These are phyloP conservation scores for Circinella umbellata DNA, from an alignment of 371 early-diverging fungal species.

Conservation along the genomic window DNA sequence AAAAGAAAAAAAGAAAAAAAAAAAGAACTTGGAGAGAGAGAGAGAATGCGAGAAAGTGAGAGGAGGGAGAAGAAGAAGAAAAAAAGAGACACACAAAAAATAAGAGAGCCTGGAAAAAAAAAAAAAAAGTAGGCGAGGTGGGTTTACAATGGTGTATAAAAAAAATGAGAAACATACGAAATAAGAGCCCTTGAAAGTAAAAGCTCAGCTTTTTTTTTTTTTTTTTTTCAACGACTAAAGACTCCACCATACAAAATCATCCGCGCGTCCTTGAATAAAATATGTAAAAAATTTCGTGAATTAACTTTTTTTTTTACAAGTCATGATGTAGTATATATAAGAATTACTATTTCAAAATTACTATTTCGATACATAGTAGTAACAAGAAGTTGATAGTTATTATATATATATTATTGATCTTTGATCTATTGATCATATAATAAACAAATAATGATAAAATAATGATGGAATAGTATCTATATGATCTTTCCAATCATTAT, in stretches of 20 bases:
- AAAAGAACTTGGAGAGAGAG: constrained; percentile 18
- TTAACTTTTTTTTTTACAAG: too few species aligned
- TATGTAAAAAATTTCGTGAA: too few species aligned
- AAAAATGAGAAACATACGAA: constrained; percentile 32
- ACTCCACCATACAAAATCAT: constrained; percentile 7
- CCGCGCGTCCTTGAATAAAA: background rate
- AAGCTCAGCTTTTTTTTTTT: constrained; percentile 19
- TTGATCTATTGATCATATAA: too few species aligned
- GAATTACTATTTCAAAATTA: too few species aligned
- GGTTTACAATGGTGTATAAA: constrained; percentile 20
- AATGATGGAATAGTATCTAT: too few species aligned
- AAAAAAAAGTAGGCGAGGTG: constrained; percentile 26
- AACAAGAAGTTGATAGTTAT: too few species aligned
- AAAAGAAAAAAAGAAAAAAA: constrained; percentile 6
- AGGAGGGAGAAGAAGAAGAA: constrained; percentile 18
- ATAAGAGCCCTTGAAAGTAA: constrained; percentile 20
- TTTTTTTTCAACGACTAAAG: constrained; percentile 10
- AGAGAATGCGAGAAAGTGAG: constrained; percentile 6
- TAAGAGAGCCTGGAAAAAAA: constrained; percentile 14
- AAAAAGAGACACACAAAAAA: constrained; percentile 19
- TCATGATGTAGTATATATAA: too few species aligned
- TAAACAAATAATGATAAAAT: too few species aligned
- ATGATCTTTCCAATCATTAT: too few species aligned
- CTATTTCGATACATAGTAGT: too few species aligned
- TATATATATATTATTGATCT: too few species aligned